These are phyloP conservation scores for Microbotryum saponariae DNA, from an alignment of 1,284 basidiomycete species.

Conservation along the genomic window DNA sequence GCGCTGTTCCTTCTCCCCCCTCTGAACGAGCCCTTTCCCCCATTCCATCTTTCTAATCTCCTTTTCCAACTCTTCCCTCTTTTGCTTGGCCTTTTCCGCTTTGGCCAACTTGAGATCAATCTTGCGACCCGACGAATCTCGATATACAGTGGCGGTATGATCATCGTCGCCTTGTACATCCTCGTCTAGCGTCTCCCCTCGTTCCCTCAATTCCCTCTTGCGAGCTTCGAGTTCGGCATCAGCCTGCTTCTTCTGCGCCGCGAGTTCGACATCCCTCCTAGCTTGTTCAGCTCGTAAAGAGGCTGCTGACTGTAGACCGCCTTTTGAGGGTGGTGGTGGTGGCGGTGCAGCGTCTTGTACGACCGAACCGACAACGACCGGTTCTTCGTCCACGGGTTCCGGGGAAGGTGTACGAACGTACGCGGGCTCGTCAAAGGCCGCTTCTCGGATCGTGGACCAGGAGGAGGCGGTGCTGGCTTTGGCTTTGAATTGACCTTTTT, in stretches of 20 bases:
- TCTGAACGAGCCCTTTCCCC: slow-evolving; percentile 88
- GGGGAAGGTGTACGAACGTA: slow-evolving; percentile 15
- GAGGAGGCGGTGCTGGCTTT: slow-evolving; percentile 12
- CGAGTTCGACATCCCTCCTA: slow-evolving; percentile 46
- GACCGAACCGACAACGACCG: slow-evolving; percentile 29
- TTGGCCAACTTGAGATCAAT: slow-evolving; percentile 77
- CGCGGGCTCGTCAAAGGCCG: slow-evolving; percentile 8
- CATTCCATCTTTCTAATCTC: slow-evolving; percentile 89
- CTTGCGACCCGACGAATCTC: slow-evolving; percentile 77
- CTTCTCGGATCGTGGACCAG: slow-evolving; percentile 24
- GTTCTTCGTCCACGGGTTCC: slow-evolving; percentile 32
- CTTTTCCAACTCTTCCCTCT: slow-evolving; percentile 69
- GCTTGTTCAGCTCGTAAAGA: slow-evolving; percentile 43
- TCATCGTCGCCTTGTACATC: slow-evolving; percentile 46
- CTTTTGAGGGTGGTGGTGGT: slow-evolving; percentile 47
- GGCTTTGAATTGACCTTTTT: slow-evolving; percentile 26
- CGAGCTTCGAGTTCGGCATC: slow-evolving; percentile 39
- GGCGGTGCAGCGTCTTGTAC: slow-evolving; percentile 19
- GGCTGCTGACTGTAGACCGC: slow-evolving; percentile 65
- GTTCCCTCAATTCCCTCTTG: slow-evolving; percentile 34
- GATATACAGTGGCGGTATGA: slow-evolving; percentile 85
- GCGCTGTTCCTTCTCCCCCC: slow-evolving; percentile 60
- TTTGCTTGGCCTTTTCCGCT: slow-evolving; percentile 68
- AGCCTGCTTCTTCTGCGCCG: slow-evolving; percentile 41
- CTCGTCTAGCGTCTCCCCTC: slow-evolving; percentile 42